Percentiles rank a stretch among this genome's conserved stretches.
These are phyloP conservation scores for Xanthoconium separans DNA, from an alignment of 1,284 basidiomycete genomes.

Conservation along the genomic window DNA sequence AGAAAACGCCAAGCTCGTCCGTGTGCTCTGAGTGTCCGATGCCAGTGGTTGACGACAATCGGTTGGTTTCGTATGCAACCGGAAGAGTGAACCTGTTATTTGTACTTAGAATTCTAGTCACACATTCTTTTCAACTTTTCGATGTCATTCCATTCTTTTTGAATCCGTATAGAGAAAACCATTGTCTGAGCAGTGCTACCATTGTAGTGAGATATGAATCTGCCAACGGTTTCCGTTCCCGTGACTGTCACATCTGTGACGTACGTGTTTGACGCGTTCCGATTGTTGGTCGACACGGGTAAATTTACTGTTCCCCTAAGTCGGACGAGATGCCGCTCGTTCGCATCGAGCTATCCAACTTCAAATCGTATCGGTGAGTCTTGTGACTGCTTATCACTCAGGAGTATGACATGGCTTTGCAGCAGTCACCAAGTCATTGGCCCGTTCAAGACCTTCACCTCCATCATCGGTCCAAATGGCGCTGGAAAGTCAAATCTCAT, in stretches of 20 bases:
- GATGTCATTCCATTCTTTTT: constrained; percentile 5
- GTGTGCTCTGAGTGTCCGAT: constrained; percentile 11
- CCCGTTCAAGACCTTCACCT: constrained; percentile 91
- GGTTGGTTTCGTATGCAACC: not conserved
- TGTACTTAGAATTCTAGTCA: constrained; percentile 6
- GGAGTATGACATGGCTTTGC: constrained; percentile 13
- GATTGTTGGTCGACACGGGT: constrained; percentile 12
- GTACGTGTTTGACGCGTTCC: constrained; percentile 26
- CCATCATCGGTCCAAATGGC: constrained; percentile 97
- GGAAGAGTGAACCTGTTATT: not conserved
- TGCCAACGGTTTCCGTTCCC: too few relatives aligned
- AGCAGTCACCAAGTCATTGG: constrained; percentile 87
- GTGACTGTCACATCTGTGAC: constrained; percentile 31
- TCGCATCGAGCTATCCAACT: constrained; percentile 86
- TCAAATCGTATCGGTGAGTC: constrained; percentile 83
- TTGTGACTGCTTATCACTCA: not conserved
- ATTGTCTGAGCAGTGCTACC: not conserved
- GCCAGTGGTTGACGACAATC: not conserved
- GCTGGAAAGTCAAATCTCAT: constrained; percentile 99
- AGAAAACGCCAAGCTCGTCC: constrained; percentile 18
- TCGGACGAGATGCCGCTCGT: constrained; percentile 51
- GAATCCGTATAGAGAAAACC: not conserved
- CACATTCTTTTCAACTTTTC: constrained; percentile 7
- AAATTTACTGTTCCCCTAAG: constrained; percentile 21
- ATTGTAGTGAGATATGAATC: too few relatives aligned